These are phyloP conservation scores for Hypoxylon rickii DNA, from an alignment of 495 filamentous ascomycete genomes.

Conservation along the genomic window DNA sequence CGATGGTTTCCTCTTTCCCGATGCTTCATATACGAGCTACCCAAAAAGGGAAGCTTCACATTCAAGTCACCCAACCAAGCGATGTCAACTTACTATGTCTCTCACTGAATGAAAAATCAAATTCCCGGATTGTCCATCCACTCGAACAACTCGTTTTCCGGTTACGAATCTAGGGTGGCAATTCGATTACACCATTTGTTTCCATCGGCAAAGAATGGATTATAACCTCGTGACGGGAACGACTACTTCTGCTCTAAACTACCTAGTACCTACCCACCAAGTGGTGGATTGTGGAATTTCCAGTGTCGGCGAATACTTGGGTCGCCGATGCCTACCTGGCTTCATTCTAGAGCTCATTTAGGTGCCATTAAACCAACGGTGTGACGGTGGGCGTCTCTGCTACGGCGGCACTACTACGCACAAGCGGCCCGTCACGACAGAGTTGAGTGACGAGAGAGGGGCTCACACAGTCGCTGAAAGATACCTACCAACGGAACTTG, in stretches of 20 bases:
- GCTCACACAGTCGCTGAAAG: too few relatives aligned
- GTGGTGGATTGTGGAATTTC: conserved; percentile 12
- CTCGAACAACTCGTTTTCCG: background rate
- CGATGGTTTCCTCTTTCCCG: background rate
- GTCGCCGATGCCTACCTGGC: conserved; percentile 6
- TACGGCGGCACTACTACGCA: background rate
- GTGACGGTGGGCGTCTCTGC: background rate
- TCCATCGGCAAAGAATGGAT: background rate
- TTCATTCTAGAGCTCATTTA: background rate
- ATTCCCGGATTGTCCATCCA: conserved; percentile 12
- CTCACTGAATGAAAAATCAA: conserved; percentile 3
- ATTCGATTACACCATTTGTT: background rate
- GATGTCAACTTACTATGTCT: conserved; percentile 19
- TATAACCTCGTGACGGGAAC: background rate
- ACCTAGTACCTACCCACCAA: too few relatives aligned
- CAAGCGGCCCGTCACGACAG: too few relatives aligned
- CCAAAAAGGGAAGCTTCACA: conserved; percentile 8
- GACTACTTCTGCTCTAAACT: background rate
- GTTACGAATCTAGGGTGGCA: background rate
- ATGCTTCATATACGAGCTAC: conserved; percentile 9
- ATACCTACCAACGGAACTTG: too few relatives aligned
- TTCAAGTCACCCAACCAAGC: background rate
- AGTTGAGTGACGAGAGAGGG: too few relatives aligned
- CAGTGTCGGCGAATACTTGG: background rate
- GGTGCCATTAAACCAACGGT: conserved; percentile 8